Conservation (phyloP, 1,284 basidiomycete species). For the Pulchroboletus neoregius region DNA sequence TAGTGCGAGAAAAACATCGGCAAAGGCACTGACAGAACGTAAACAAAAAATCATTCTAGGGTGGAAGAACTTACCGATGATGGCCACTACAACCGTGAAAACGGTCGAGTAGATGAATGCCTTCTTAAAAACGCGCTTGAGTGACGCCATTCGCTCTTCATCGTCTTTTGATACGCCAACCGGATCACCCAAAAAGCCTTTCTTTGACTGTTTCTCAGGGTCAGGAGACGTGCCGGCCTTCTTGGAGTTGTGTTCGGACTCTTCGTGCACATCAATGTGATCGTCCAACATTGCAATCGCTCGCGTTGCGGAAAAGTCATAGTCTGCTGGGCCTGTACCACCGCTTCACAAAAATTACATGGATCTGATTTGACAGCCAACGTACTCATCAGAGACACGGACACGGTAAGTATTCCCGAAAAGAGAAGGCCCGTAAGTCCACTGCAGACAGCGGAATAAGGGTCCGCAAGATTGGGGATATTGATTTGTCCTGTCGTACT, state of each 20-base stretch:
- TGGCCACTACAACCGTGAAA: conserved; percentile 39
- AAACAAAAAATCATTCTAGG: neutral
- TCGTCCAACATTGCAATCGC: conserved; percentile 39
- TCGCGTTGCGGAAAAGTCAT: conserved; percentile 46
- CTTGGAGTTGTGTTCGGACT: conserved; percentile 1
- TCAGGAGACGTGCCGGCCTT: conserved; percentile 4
- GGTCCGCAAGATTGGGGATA: conserved; percentile 41
- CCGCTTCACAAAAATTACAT: neutral
- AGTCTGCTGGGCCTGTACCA: conserved; percentile 40
- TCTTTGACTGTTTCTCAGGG: conserved; percentile 11
- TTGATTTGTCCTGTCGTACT: conserved; percentile 38
- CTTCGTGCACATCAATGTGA: neutral
- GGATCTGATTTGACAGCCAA: conserved; percentile 1
- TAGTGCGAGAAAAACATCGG: conserved; percentile 54
- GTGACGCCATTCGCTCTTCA: conserved; percentile 18
- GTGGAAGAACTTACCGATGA: conserved; percentile 36
- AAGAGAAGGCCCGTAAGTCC: conserved; percentile 44
- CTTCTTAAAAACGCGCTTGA: conserved; percentile 38
- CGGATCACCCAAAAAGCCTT: conserved; percentile 13
- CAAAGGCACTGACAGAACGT: conserved; percentile 38
- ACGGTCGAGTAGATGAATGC: conserved; percentile 41
- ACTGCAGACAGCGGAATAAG: conserved; percentile 48
- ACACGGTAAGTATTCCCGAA: conserved; percentile 42
- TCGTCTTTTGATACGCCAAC: conserved; percentile 13
- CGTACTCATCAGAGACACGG: conserved; percentile 42